Base-by-base conservation (phyloP, 805 yeast genomes). In the Kuraishia molischiana region DNA sequence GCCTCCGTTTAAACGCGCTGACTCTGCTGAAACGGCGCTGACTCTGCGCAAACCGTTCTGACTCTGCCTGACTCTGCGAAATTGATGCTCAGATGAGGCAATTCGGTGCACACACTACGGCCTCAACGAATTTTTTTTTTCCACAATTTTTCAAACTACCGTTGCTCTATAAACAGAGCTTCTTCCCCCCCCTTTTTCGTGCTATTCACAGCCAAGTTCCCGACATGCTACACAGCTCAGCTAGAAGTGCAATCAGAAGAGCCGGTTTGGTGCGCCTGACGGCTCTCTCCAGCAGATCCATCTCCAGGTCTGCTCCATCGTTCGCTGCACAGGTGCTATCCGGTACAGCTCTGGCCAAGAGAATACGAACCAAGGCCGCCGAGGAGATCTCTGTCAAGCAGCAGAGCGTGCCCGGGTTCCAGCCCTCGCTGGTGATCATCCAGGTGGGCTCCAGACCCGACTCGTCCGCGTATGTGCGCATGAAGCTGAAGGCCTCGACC, bases 401-500 rank as follows among this genome's bases (percentile, higher is more conserved):
- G 49, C 38, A 56, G 2, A 40, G 49, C 36, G 57, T 65, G 44
- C 62, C 74, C 5, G 48, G 54, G n/a, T 85, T 85, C 63, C 64
- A 69, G 43, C 97, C 97, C 6, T 69, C 72, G 38, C 67, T 90
- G 50, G 79, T 85, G 29, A 87, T 90, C 48, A 67, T 90, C 42
- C 97, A 90, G 62, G 94, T 90, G 24, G 97, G 97, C 32, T 69
- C 67, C 37, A 72, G 97, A 44, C 90, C 90, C 22, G 98, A 90
- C 56, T 85, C 95, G 2, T 73, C 85, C 11, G 85, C 95, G 9
- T 90, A 90, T 61, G 97, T 90, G 38, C 75, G 80, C 44, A 85
- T 89, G 80, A 90, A 90, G 62, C 68, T 85, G 47, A 87, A 84
- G 64, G 95, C 96, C 11, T 95, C 95, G 24, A 65, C 72, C 35